Evolutionary conservation across 805 yeast species (phyloP).

Genomic region (Yarrowia deformans): DNA sequence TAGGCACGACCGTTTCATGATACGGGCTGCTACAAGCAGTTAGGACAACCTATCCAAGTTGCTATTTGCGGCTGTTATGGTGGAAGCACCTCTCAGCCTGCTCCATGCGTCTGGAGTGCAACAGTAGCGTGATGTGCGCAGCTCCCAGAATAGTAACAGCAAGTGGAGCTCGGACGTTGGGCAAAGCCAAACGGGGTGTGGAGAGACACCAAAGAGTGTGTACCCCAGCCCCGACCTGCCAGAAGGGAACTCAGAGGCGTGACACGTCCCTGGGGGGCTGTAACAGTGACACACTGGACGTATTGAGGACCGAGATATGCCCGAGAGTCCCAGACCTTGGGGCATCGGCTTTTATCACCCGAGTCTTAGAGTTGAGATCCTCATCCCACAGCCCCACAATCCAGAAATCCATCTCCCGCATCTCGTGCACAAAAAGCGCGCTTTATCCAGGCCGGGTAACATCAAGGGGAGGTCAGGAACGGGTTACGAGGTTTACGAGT

Average conservation of each 20-base stretch:
- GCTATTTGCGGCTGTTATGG: not conserved
- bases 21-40: not conserved
- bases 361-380: conserved; percentile 1
- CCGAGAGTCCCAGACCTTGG: not conserved
- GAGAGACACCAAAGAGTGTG: not conserved
- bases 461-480: conserved; percentile 4
- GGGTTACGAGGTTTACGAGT: too few relatives aligned
- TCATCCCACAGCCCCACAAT: conserved; percentile 28
- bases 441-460: conserved; percentile 25
- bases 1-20: not conserved
- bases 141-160: conserved; percentile 21
- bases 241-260: not conserved
- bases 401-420: conserved; percentile 15
- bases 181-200: conserved; percentile 7
- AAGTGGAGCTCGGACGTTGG: conserved; percentile 28
- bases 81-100: conserved; percentile 21
- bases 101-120: conserved; percentile 20
- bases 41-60: too few relatives aligned
- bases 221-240: not conserved
- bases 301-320: too few relatives aligned
- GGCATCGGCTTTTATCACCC: not conserved
- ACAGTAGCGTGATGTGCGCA: conserved; percentile 26
- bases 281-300: too few relatives aligned
- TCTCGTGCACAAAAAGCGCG: conserved; percentile 30
- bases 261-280: too few relatives aligned